Evolutionary conservation across 768 basidiomycete species (phyloP).

Genomic region (Calocybe gangraenosa): DNA sequence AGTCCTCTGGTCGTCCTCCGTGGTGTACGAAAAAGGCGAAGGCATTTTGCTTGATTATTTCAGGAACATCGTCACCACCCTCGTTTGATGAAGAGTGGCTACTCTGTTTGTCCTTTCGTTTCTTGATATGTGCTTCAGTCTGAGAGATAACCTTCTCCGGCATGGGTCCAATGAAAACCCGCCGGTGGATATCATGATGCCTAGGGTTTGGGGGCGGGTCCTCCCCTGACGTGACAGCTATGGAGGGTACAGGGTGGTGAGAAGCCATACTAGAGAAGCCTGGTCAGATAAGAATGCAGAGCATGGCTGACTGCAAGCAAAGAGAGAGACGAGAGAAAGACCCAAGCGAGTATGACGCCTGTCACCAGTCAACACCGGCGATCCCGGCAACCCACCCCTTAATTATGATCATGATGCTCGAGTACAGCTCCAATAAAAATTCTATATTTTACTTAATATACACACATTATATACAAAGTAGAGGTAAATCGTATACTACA

Average conservation of each 20-base stretch:
- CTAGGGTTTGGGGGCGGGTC: constrained; percentile 5
- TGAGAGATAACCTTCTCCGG: constrained; percentile 54
- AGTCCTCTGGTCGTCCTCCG: constrained; percentile 64
- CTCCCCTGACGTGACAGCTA: constrained; percentile 12
- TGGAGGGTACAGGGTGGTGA: constrained; percentile 14
- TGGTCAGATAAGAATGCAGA: neutral
- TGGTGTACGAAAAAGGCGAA: constrained; percentile 57
- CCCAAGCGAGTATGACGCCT: constrained; percentile 4
- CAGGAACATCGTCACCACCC: constrained; percentile 32
- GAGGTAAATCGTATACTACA: no score
- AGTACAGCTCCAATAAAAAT: no score
- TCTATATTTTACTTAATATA: no score
- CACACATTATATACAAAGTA: no score
- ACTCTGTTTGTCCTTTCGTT: constrained; percentile 24
- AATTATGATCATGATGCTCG: neutral
- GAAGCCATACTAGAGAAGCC: constrained; percentile 6
- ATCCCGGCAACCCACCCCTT: neutral
- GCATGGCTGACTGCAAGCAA: neutral
- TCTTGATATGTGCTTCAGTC: constrained; percentile 30
- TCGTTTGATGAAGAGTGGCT: constrained; percentile 21
- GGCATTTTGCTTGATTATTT: constrained; percentile 57
- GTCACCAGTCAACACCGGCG: neutral
- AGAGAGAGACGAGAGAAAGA: neutral
- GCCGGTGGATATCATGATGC: constrained; percentile 33
- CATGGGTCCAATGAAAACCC: constrained; percentile 76